Evolutionary conservation across 2,329 filamentous ascomycete genomes (phyloP).

Genomic region (Akanthomyces muscarius): DNA sequence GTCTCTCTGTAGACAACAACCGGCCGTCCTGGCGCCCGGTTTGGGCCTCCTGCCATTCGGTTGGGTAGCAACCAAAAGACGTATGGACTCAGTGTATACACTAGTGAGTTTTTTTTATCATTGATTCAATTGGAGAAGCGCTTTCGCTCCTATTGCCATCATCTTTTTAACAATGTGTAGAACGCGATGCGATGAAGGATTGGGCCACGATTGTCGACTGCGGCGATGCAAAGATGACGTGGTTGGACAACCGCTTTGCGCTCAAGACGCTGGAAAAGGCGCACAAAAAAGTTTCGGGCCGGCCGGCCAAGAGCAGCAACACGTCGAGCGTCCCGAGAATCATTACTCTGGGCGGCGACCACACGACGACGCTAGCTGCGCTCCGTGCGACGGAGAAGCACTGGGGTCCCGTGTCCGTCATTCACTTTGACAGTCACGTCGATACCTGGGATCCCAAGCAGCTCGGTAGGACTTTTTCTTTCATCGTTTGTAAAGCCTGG

Average conservation of each 20-base stretch:
- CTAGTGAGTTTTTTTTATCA: slow-evolving; percentile 13
- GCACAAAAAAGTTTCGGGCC: slow-evolving; percentile 20
- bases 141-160: too few relatives aligned
- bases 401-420: slow-evolving; percentile 59
- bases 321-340: slow-evolving; percentile 31
- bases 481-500: not conserved
- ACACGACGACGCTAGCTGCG: slow-evolving; percentile 62
- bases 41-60: slow-evolving; percentile 78
- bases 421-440: slow-evolving; percentile 65
- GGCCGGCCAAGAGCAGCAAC: slow-evolving; percentile 17
- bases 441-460: slow-evolving; percentile 24
- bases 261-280: slow-evolving; percentile 24
- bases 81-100: slow-evolving; percentile 23
- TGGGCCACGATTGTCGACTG: slow-evolving; percentile 80
- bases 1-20: slow-evolving; percentile 20
- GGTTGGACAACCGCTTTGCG: slow-evolving; percentile 23
- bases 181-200: slow-evolving; percentile 21
- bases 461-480: slow-evolving; percentile 15
- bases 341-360: slow-evolving; percentile 67
- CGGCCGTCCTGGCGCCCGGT: slow-evolving; percentile 47
- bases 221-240: slow-evolving; percentile 51
- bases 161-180: slow-evolving; percentile 3
- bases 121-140: not conserved
- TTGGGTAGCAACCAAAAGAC: slow-evolving; percentile 65
- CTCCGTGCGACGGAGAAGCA: slow-evolving; percentile 58